Base-by-base conservation (phyloP, 2,329 filamentous ascomycete species). In the Ascochyta rabiei region DNA sequence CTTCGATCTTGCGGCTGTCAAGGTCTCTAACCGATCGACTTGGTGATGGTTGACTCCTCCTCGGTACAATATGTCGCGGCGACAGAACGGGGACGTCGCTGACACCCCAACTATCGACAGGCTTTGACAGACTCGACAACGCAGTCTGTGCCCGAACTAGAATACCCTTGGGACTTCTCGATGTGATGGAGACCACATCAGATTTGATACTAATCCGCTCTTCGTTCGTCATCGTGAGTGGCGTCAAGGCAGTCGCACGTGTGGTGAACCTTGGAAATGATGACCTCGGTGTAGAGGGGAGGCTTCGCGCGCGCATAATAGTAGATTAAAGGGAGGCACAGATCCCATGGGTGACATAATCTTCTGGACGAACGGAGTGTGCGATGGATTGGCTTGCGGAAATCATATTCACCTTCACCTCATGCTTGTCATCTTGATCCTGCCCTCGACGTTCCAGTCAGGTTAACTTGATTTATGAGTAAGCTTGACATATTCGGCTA, bases 21-120 rank as follows among this genome's bases (percentile, higher is more conserved):
- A 6, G 8, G 12, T 16, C 18, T 21, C 16, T 4, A 23, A 12
- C 2, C 2, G 34, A 16, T 10, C 2, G n/a, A 18, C 16, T 16
- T 7, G 2, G 3, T 37, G 34, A 3, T 13, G 18, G 19, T 21
- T 24, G 34, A 21, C 15, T 9, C 9, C 39, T 19, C 5, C 47
- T 24, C 2, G 47, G 39, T 12, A 33, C 40, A 8, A 50, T 33
- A 16, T 41, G 40, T 13, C 16, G 7, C 5, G 33, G 19, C 6
- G 47, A 50, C 16, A 50, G 47, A 8, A 50, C 23, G 18, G 47
- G 47, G 2, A 50, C 31, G 39, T 18, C 21, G 16, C 39, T 43
- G 18, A 37, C 16, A 16, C 47, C 47, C 47, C 47, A 50, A 18
- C 15, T 28, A 4, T 38, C 47, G 7, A 23, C 47, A 13, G 47